Evolutionary conservation across 148 eudicot species (phyloP).

Genomic region (Silene latifolia): DNA sequence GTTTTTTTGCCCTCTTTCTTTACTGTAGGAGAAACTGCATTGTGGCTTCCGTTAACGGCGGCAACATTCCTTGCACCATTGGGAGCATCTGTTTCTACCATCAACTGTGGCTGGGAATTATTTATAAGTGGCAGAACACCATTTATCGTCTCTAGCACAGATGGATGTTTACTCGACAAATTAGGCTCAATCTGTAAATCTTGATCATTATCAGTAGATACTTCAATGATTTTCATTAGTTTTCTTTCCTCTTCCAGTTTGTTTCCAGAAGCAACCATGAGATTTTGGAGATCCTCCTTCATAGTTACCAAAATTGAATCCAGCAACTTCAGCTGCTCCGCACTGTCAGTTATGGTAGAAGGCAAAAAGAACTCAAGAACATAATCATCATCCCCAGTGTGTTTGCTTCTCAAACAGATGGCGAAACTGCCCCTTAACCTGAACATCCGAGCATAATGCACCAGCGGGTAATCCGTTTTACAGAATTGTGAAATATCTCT

Average conservation of each 20-base stretch:
- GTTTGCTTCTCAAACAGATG: slow-evolving; percentile 71
- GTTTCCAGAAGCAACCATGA: slow-evolving; percentile 77
- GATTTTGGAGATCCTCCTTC: slow-evolving; percentile 61
- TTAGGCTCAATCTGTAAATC: slow-evolving; percentile 32
- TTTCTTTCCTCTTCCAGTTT: slow-evolving; percentile 61
- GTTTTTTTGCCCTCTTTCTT: slow-evolving; percentile 42
- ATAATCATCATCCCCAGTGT: slow-evolving; percentile 81
- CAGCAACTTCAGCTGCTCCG: slow-evolving; percentile 51
- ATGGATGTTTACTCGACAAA: slow-evolving; percentile 29
- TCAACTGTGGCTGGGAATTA: slow-evolving; percentile 28
- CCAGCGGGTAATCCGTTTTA: slow-evolving; percentile 85
- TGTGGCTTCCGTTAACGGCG: slow-evolving; percentile 25
- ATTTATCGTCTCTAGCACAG: slow-evolving; percentile 29
- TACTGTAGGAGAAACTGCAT: slow-evolving; percentile 29
- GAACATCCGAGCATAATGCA: slow-evolving; percentile 94
- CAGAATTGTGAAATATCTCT: slow-evolving; percentile 62
- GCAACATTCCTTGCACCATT: slow-evolving; percentile 28
- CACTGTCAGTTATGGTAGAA: slow-evolving; percentile 34
- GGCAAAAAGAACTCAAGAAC: slow-evolving; percentile 89
- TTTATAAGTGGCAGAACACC: slow-evolving; percentile 26
- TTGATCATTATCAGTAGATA: slow-evolving; percentile 43
- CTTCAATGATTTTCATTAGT: slow-evolving; percentile 49
- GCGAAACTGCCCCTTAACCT: slow-evolving; percentile 69
- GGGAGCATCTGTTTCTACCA: slow-evolving; percentile 29
- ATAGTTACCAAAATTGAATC: slow-evolving; percentile 55